A percentile compares a stretch with the other conserved stretches of the same genome.
phyloP scores from a whole-genome alignment of 805 yeast species.

The Schwanniomyces polymorphus region DNA sequence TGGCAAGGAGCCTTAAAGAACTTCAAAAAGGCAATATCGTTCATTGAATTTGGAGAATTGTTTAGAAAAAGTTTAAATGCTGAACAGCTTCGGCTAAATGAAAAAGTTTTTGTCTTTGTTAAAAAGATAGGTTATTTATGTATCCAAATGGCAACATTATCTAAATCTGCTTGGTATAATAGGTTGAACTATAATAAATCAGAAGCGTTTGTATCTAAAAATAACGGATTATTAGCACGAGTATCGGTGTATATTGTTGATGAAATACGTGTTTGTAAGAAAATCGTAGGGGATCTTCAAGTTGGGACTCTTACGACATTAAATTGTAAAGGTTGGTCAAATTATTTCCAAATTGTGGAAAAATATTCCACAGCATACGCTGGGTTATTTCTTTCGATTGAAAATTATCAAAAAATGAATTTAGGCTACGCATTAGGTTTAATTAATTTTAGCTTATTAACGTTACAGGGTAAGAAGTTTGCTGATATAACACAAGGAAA shows the following conservation, averaged over 20 bases:
- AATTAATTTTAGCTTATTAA: conserved; percentile 34
- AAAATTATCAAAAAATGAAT: conserved; percentile 43
- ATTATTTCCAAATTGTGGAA: conserved; percentile 28
- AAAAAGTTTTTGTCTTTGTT: conserved; percentile 13
- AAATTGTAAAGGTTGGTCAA: conserved; percentile 20
- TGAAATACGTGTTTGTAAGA: conserved; percentile 26
- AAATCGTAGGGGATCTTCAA: conserved; percentile 14
- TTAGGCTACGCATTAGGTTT: conserved; percentile 50
- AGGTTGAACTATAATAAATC: conserved; percentile 19
- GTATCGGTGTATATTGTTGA: conserved; percentile 42
- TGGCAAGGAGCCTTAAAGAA: conserved; percentile 37
- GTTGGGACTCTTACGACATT: conserved; percentile 3
- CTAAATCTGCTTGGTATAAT: conserved; percentile 39
- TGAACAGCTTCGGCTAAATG: conserved; percentile 6
- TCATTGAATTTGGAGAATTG: conserved; percentile 21
- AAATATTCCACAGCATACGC: conserved; percentile 43
- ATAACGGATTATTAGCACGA: conserved; percentile 44
- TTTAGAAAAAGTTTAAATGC: conserved; percentile 1
- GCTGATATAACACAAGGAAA: conserved; percentile 9
- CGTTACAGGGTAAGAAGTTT: conserved; percentile 34
- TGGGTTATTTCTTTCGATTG: conserved; percentile 45
- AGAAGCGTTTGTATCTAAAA: conserved; percentile 19
- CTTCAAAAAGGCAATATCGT: conserved; percentile 33
- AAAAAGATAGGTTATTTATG: conserved; percentile 27
- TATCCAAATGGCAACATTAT: conserved; percentile 38